Evolutionary conservation across 2,329 filamentous ascomycete genomes (phyloP), one percentile per base, ranked within the genome.

Genomic region (Elsinoe fawcettii): DNA sequence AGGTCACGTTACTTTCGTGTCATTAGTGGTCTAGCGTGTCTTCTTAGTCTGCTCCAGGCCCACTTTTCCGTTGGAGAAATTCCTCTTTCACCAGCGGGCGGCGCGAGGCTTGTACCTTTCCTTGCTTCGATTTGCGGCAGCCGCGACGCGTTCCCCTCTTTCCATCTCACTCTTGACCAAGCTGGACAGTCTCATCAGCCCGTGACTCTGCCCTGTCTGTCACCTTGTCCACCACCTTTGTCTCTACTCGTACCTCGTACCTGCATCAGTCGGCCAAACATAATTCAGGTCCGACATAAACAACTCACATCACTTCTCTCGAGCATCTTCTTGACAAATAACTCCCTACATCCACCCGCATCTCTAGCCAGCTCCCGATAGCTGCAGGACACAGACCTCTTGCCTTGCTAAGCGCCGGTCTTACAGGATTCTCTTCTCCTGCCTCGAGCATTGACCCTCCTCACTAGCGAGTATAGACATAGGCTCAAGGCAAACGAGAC

Each of bases 391-490:
- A 44, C 39, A 23, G 39, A 23, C 27, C 20, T 44, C 37, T 34
- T 9, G 16, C 34, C 51, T 41, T 20, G 27, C 25, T 49, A 56
- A 56, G 54, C 54, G 54, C 54, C 54, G n/a, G 36, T 14, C 43
- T 41, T 20, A 41, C 23, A 34, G 12, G 22, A 22, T 46, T 25
- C 25, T 46, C 41, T 12, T 43, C 23, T 27, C 51, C 54, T 56
- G 41, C 41, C 39, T 49, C 12, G 18, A 23, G 54, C 54, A 56
- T 47, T 56, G 54, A 39, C 54, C 34, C 43, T 37, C 41, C n/a
- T 32, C 18, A 34, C 27, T 18, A 55, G 22, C 51, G 51, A 18
- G 34, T 30, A 55, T 43, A 37, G 34, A n/a, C 34, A 37, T 30
- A 30, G 27, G 27, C 27, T 5, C 9, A 30, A 37, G 34, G 34